Evolutionary conservation across 768 basidiomycete species (phyloP).

Genomic region (Pulveroboletus sp.): DNA sequence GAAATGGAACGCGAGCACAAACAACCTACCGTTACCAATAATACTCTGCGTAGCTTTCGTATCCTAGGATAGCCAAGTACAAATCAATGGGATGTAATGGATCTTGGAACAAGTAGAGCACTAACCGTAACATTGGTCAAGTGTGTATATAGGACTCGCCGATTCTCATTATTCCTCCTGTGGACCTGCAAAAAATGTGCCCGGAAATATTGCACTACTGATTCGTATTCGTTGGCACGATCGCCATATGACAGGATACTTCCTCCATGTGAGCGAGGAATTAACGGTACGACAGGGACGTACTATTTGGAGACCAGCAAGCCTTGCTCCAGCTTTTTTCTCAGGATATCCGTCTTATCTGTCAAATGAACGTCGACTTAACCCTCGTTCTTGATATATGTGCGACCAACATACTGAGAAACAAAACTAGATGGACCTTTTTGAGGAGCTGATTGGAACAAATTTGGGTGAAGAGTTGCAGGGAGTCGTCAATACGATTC

Average conservation of each 20-base stretch:
- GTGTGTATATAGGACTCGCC: slow-evolving; percentile 76
- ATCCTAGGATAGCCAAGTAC: slow-evolving; percentile 42
- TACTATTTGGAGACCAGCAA: slow-evolving; percentile 77
- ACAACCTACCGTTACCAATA: slow-evolving; percentile 68
- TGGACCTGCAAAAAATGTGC: slow-evolving; percentile 82
- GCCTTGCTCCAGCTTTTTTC: slow-evolving; percentile 64
- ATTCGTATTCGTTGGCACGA: slow-evolving; percentile 75
- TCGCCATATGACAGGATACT: slow-evolving; percentile 82
- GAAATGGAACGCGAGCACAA: not conserved
- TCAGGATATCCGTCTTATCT: slow-evolving; percentile 80
- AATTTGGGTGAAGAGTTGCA: slow-evolving; percentile 84
- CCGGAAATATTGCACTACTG: slow-evolving; percentile 81
- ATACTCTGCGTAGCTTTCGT: slow-evolving; percentile 80
- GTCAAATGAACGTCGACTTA: not conserved
- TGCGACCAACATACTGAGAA: slow-evolving; percentile 43
- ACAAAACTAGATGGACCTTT: slow-evolving; percentile 56
- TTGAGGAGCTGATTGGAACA: slow-evolving; percentile 78
- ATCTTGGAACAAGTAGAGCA: slow-evolving; percentile 3
- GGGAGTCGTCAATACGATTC: slow-evolving; percentile 81
- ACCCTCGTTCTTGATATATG: not conserved
- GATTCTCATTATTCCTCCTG: slow-evolving; percentile 71
- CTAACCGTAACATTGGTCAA: slow-evolving; percentile 75
- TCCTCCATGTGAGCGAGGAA: slow-evolving; percentile 7
- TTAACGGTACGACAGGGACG: slow-evolving; percentile 20
- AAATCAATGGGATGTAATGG: not conserved